Evolutionary conservation across 495 filamentous ascomycete genomes (phyloP).

Genomic region (Daldinia vernicosa): DNA sequence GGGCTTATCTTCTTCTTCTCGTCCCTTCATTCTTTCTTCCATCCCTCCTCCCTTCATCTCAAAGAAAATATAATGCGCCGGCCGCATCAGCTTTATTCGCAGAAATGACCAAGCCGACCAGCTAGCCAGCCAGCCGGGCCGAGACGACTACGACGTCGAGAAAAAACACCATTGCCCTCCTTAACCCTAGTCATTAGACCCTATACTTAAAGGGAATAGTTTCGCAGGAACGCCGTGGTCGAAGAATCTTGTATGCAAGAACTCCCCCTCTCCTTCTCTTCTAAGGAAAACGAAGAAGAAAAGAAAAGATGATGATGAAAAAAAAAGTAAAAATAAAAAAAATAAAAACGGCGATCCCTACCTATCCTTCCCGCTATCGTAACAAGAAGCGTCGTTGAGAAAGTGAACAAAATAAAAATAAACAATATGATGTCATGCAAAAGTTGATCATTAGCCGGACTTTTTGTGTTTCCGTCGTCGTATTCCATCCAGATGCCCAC

Average conservation of each 20-base stretch:
- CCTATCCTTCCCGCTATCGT: conserved; percentile 33
- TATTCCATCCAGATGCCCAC: not conserved
- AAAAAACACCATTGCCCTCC: conserved; percentile 24
- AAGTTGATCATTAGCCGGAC: conserved; percentile 35
- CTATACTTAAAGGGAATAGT: conserved; percentile 25
- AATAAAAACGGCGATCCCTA: conserved; percentile 6
- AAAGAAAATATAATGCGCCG: conserved; percentile 5
- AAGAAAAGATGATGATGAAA: not conserved
- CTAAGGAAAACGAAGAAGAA: not conserved
- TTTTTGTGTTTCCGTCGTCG: conserved; percentile 2
- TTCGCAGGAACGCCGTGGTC: conserved; percentile 32
- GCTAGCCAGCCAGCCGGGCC: conserved; percentile 14
- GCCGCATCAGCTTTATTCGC: conserved; percentile 15
- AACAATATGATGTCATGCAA: conserved; percentile 43
- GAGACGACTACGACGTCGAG: conserved; percentile 12
- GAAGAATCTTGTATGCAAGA: conserved; percentile 33
- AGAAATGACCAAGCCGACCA: not conserved
- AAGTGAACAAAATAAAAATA: conserved; percentile 6
- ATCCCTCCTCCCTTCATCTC: not conserved
- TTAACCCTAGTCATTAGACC: conserved; percentile 35
- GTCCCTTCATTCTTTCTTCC: no score
- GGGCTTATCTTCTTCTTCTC: conserved; percentile 1
- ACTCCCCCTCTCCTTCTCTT: conserved; percentile 12
- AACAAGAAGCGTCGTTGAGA: conserved; percentile 39
- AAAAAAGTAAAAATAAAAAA: not conserved